phyloP scores from a whole-genome alignment of 257 asterid species.

The Penstemon newberryi region DNA sequence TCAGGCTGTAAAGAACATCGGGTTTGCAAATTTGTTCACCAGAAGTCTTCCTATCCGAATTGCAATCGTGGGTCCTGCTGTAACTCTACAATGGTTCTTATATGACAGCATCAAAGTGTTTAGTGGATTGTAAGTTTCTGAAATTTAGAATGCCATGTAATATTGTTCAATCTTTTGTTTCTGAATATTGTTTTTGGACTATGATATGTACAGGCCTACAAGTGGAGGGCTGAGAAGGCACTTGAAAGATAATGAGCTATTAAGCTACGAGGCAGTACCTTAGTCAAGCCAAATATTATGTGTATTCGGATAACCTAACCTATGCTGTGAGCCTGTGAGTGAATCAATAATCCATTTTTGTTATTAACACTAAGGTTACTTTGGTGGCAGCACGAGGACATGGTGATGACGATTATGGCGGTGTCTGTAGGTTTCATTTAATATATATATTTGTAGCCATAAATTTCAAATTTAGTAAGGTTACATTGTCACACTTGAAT shows the following conservation, averaged over 20 bases:
- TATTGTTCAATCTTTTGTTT: background rate
- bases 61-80: conserved; percentile 65
- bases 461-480: background rate
- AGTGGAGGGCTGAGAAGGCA: conserved; percentile 74
- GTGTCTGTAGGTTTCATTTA: background rate
- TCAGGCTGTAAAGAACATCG: conserved; percentile 64
- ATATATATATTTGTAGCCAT: background rate
- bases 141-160: background rate
- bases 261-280: conserved; percentile 30
- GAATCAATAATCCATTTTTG: conserved; percentile 2
- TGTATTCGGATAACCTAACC: background rate
- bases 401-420: conserved; percentile 1
- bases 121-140: conserved; percentile 58
- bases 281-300: background rate
- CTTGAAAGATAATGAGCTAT: conserved; percentile 33
- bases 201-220: conserved; percentile 53
- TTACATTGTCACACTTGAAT: background rate
- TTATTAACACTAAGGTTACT: background rate
- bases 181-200: background rate
- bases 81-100: conserved; percentile 71
- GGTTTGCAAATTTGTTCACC: conserved; percentile 54
- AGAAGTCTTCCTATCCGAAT: conserved; percentile 72
- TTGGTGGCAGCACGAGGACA: background rate
- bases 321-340: background rate
- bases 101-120: conserved; percentile 72